Percentiles rank a stretch among this genome's conserved stretches.
Evolutionary conservation across 2,329 filamentous ascomycete species (phyloP).

Genomic region (Oidium heveae): DNA sequence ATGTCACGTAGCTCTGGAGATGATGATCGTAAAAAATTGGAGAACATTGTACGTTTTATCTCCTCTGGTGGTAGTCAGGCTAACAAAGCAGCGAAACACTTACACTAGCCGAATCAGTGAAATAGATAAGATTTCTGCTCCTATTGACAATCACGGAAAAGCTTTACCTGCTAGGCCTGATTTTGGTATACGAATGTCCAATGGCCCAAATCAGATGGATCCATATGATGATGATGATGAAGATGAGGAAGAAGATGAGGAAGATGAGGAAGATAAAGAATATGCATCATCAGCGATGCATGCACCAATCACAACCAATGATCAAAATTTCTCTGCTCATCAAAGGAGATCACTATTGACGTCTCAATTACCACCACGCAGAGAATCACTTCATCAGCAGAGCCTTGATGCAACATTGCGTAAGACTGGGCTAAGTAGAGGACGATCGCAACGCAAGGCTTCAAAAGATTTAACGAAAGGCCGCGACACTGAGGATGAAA

Average conservation of each 20-base stretch:
- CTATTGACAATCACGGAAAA: slow-evolving; percentile 31
- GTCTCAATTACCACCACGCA: slow-evolving; percentile 12
- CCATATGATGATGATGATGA: too few relatives aligned
- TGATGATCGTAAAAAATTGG: slow-evolving; percentile 72
- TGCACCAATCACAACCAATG: slow-evolving; percentile 11
- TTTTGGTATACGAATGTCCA: slow-evolving; percentile 15
- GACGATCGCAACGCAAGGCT: slow-evolving; percentile 6
- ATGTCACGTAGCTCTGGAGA: slow-evolving; percentile 62
- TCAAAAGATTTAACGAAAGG: slow-evolving; percentile 18
- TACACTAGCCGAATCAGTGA: slow-evolving; percentile 82
- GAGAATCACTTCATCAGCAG: slow-evolving; percentile 15
- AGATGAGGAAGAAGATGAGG: neutral
- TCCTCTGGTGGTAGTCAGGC: neutral
- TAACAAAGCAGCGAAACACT: slow-evolving; percentile 41
- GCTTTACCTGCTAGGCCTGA: slow-evolving; percentile 47
- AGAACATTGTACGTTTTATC: slow-evolving; percentile 54
- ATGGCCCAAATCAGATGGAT: neutral
- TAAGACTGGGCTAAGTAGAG: slow-evolving; percentile 6
- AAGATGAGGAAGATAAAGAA: neutral
- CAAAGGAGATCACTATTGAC: slow-evolving; percentile 7
- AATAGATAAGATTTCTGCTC: slow-evolving; percentile 38
- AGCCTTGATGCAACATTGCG: slow-evolving; percentile 10
- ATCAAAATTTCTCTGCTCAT: slow-evolving; percentile 2
- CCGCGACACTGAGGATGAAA: slow-evolving; percentile 24
- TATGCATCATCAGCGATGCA: slow-evolving; percentile 19